Percentiles rank a stretch among this genome's conserved stretches.
Evolutionary conservation across 352 stramenopile genomes (phyloP).

Genomic region (Globisporangium spinosum): DNA sequence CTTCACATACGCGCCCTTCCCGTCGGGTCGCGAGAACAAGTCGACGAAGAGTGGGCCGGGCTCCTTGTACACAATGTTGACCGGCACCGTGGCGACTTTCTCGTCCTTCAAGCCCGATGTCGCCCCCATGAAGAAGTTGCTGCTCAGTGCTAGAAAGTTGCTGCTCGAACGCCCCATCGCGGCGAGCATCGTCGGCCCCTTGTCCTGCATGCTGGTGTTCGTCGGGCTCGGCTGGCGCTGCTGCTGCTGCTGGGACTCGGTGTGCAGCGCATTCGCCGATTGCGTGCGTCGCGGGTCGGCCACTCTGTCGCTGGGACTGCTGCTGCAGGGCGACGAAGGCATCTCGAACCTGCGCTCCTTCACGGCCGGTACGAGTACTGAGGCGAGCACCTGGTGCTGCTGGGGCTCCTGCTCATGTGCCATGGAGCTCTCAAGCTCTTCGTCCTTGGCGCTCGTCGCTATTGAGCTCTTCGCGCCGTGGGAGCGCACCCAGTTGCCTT

Average conservation of each 20-base stretch:
- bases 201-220: conserved; percentile 1
- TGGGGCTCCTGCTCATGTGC: conserved; percentile 1
- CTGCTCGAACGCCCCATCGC: conserved; percentile 26
- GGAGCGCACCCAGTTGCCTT: neutral
- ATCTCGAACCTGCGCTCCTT: neutral
- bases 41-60: conserved; percentile 62
- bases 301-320: conserved; percentile 11
- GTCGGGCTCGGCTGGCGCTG: conserved; percentile 1
- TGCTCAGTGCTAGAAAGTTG: conserved; percentile 40
- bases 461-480: neutral
- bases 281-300: conserved; percentile 47
- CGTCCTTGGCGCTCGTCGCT: neutral
- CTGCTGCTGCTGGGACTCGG: conserved; percentile 13
- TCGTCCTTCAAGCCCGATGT: conserved; percentile 17
- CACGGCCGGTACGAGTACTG: neutral
- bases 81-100: conserved; percentile 23
- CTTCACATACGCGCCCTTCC: conserved; percentile 67
- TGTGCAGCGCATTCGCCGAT: conserved; percentile 40
- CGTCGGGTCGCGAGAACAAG: conserved; percentile 69
- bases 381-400: neutral
- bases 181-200: conserved; percentile 27
- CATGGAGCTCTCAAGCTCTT: neutral
- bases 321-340: conserved; percentile 1
- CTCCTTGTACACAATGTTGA: conserved; percentile 49
- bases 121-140: conserved; percentile 25